phyloP scores from a whole-genome alignment of 257 asterid genomes.

The Echium plantagineum region DNA sequence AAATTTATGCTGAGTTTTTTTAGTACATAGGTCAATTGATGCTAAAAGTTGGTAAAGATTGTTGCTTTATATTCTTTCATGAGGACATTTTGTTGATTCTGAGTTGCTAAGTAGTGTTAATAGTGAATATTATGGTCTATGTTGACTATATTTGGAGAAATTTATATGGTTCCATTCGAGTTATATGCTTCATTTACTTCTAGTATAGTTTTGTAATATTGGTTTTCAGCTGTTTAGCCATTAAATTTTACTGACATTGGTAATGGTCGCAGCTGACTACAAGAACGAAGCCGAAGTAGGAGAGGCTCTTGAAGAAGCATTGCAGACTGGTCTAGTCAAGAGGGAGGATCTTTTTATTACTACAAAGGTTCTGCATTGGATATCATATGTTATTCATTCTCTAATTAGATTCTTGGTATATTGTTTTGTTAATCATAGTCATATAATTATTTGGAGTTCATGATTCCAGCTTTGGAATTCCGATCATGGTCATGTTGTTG shows the following conservation, averaged over 20 bases:
- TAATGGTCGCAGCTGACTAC: constrained; percentile 43
- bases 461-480: constrained; percentile 55
- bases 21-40: too few species aligned
- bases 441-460: background rate
- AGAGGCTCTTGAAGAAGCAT: constrained; percentile 50
- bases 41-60: too few species aligned
- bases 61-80: too few species aligned
- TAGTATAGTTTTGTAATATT: background rate
- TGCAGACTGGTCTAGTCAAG: constrained; percentile 38
- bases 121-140: too few species aligned
- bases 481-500: constrained; percentile 56
- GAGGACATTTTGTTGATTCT: too few species aligned
- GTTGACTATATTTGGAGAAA: background rate
- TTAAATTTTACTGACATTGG: background rate
- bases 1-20: too few species aligned
- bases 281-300: constrained; percentile 61
- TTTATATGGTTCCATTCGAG: background rate
- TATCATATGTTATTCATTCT: background rate
- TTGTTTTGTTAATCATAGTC: background rate
- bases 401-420: background rate
- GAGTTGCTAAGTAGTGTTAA: too few species aligned
- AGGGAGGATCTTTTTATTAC: constrained; percentile 59
- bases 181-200: background rate
- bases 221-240: background rate
- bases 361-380: constrained; percentile 34